Conservation (phyloP, 2,329 filamentous ascomycete genomes). For the Pseudogymnoascus sp. region DNA sequence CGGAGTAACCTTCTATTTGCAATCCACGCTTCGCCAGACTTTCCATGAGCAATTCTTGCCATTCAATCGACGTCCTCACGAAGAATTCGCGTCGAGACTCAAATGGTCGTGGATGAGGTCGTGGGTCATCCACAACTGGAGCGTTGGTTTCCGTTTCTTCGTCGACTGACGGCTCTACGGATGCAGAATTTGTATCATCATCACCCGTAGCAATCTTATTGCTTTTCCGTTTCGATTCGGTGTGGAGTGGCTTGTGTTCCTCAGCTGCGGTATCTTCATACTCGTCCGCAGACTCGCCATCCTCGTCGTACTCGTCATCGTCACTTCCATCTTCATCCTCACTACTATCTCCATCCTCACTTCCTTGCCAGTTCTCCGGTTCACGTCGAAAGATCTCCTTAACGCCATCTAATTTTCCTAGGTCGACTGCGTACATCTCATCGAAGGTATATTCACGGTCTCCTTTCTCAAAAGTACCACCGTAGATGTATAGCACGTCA, state of each 20-base stretch:
- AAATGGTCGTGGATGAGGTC: conserved; percentile 45
- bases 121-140: conserved; percentile 22
- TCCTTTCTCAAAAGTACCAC: conserved; percentile 90
- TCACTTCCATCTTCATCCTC: conserved; percentile 48
- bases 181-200: conserved; percentile 31
- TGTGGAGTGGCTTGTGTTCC: conserved; percentile 30
- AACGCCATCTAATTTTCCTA: conserved; percentile 92
- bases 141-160: conserved; percentile 42
- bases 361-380: conserved; percentile 74
- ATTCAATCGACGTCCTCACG: conserved; percentile 73
- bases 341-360: conserved; percentile 54
- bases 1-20: conserved; percentile 57
- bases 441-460: conserved; percentile 95
- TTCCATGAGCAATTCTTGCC: conserved; percentile 81
- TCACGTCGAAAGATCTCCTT: conserved; percentile 84
- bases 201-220: conserved; percentile 32
- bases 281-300: conserved; percentile 40
- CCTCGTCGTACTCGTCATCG: conserved; percentile 38
- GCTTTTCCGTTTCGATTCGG: conserved; percentile 50
- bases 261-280: conserved; percentile 37
- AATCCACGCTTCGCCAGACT: conserved; percentile 61
- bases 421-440: conserved; percentile 83
- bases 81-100: conserved; percentile 91
- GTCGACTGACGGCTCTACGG: conserved; percentile 46
- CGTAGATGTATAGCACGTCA: conserved; percentile 88